Base-by-base conservation (phyloP, 306 rosid species). In the Bauhinia variegata region DNA sequence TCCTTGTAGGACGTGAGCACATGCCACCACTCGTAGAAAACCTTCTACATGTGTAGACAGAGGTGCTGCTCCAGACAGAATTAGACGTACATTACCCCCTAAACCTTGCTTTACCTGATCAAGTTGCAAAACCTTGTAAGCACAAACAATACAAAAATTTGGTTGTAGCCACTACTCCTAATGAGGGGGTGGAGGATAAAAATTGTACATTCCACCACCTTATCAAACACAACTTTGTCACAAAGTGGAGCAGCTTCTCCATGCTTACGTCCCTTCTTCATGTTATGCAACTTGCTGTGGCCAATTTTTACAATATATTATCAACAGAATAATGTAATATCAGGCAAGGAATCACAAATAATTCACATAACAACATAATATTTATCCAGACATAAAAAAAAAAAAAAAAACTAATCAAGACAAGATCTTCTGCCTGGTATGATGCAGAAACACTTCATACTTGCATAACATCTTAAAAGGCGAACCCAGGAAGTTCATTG, bases 1-100 rank as follows among this genome's bases (percentile, higher is more conserved):
- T 90, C 99, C 99, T 79, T 93, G 99, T 51, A 93, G 68, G 79
- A 93, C 96, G 74, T 93, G 95, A 67, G 95, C 74, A 75, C 99
- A 93, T 4, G 97, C 30, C 74, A 93, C 99, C 66, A 93, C 97
- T 47, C 96, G 83, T 44, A 93, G 80, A 82, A 78, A 93, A 55
- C 73, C 65, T 78, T 93, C 99, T 34, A 90, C 96, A 51, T 93
- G 96, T 30, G 78, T 9, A 41, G 97, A 78, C 12, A 93, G 88
- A 66, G 99, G 99, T 60, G 99, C 99, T 68, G 92, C 99, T 71
- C 96, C 99, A 65, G 99, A 93, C 56, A 93, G 72, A 80, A 93
- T 93, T 61, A 93, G 82, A 42, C 99, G 88, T 30, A 93, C 95
- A 1, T 73, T 83, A 64, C 99, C 96, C 33, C 99, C 99, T 73